Conservation (phyloP, 305 asterid species). For the Fraxinus xanthoxyloides region DNA sequence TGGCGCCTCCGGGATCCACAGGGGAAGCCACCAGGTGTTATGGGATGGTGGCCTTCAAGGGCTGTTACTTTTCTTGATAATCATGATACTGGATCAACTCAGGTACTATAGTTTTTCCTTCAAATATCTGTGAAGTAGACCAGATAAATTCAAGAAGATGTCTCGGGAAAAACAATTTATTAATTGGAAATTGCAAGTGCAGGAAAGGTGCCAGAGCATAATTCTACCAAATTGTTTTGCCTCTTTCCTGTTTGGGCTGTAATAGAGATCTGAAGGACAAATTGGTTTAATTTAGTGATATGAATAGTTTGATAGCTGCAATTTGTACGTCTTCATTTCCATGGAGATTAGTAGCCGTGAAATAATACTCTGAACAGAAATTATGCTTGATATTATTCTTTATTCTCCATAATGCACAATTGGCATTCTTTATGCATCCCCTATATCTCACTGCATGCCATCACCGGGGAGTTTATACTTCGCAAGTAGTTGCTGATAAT, state of each 20-base stretch:
- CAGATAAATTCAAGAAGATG: background rate
- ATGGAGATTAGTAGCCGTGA: background rate
- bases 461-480: background rate
- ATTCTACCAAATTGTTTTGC: background rate
- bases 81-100: constrained; percentile 97
- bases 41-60: constrained; percentile 99
- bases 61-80: constrained; percentile 91
- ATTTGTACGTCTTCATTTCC: background rate
- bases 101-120: constrained; percentile 45
- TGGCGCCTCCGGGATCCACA: constrained; percentile 86
- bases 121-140: background rate
- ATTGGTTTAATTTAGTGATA: background rate
- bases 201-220: background rate
- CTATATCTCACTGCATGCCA: background rate
- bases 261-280: background rate
- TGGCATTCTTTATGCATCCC: background rate
- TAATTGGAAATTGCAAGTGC: background rate
- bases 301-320: background rate
- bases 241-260: background rate
- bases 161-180: background rate
- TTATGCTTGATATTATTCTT: background rate
- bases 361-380: background rate
- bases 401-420: background rate
- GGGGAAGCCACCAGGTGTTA: constrained; percentile 92
- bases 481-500: constrained; percentile 1